Evolutionary conservation across 495 filamentous ascomycete species (phyloP).

Genomic region (Ramalina intermedia): DNA sequence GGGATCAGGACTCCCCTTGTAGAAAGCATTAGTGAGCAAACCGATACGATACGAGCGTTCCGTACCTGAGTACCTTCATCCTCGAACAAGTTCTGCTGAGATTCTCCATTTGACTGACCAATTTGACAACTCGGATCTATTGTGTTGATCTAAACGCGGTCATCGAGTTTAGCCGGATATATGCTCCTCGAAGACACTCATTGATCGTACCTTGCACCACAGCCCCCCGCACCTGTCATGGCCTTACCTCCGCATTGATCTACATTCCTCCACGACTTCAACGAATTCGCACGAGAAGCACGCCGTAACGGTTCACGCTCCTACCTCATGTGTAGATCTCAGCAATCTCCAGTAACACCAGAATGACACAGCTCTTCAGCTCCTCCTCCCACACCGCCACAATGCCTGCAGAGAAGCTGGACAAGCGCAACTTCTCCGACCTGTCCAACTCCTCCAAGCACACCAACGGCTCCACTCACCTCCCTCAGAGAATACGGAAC

Average conservation of each 20-base stretch:
- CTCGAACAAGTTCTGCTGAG: too few species aligned
- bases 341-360: background rate
- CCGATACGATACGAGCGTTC: too few species aligned
- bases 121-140: too few species aligned
- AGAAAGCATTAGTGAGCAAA: too few species aligned
- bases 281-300: background rate
- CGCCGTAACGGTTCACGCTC: background rate
- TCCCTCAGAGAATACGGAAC: conserved; percentile 84
- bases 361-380: conserved; percentile 12
- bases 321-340: background rate
- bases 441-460: conserved; percentile 15
- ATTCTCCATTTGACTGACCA: too few species aligned
- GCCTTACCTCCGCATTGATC: conserved; percentile 5
- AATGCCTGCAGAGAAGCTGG: conserved; percentile 8
- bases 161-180: too few species aligned
- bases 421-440: conserved; percentile 28
- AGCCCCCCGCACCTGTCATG: conserved; percentile 2
- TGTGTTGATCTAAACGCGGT: too few species aligned
- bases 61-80: too few species aligned
- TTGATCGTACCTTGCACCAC: background rate
- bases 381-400: conserved; percentile 4
- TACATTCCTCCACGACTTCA: conserved; percentile 5
- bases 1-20: too few species aligned
- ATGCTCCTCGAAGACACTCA: too few species aligned
- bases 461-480: conserved; percentile 39